Base-by-base conservation (phyloP, 1,284 basidiomycete species). In the Cryptococcus sp. region DNA sequence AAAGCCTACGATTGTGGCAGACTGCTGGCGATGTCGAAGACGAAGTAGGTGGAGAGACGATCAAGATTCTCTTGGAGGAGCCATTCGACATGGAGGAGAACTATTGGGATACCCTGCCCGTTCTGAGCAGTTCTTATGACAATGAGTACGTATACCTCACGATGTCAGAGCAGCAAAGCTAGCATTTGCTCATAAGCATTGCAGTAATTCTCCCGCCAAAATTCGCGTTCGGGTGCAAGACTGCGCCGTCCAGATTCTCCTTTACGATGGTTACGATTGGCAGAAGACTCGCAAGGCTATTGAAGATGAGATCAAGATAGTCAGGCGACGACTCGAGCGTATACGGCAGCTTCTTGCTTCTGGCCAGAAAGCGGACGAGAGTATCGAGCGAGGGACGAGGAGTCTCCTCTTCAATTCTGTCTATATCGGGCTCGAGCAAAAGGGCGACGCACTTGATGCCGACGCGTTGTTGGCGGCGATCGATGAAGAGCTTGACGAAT, bases 201-300 rank as follows among this genome's bases (percentile, higher is more conserved):
- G 6, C n/a, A 44, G 41, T 44, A n/a, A n/a, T 15, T 44, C 41
- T 6, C 20, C 62, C 38, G 62, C 65, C 51, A 64, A 62, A 52
- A 29, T 61, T 3, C 63, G 68, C 26, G 70, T 91, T 39, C 82
- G 85, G 20, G 66, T 90, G 2, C 81, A 84, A 46, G 78, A 88
- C 50, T 86, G 83, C 47, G 81, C 88, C 59, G 74, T 89, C 40
- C 83, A 82, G 0, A 69, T 96, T 37, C 82, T 86, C 57, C 81
- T 98, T 6, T 89, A 94, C 70, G 91, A 93, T 57, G 93, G 95
- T 0, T 99, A 93, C 69, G 96, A 99, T 72, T 99, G 95, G 93
- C 77, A 77, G 1, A 82, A 84, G 41, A 99, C 95, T 2, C 86
- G 93, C 48, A 87, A 84, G 73, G 85, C 85, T 5, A 91, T 99